Conservation (phyloP, 352 stramenopile genomes). For the Globisporangium lucens region DNA sequence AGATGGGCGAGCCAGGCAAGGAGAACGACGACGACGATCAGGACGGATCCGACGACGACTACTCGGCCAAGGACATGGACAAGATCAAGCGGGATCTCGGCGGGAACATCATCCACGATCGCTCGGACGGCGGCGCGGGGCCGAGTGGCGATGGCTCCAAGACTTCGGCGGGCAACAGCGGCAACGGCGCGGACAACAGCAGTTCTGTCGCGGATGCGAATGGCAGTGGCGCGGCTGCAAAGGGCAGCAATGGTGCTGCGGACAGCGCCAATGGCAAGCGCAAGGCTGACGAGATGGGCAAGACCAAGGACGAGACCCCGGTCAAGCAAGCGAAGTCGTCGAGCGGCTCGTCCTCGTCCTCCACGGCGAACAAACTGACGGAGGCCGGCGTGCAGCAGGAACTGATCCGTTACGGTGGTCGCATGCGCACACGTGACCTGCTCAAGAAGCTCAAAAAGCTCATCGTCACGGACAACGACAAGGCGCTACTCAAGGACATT, state of each 20-base stretch:
- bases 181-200: slow-evolving; percentile 12
- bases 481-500: slow-evolving; percentile 83
- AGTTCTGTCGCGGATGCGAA: slow-evolving; percentile 19
- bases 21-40: slow-evolving; percentile 67
- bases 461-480: slow-evolving; percentile 77
- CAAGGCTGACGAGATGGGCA: slow-evolving; percentile 35
- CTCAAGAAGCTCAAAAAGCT: slow-evolving; percentile 81
- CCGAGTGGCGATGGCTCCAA: slow-evolving; percentile 25
- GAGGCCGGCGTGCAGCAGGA: slow-evolving; percentile 83
- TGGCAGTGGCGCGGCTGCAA: slow-evolving; percentile 4
- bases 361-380: slow-evolving; percentile 52
- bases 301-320: slow-evolving; percentile 44
- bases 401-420: slow-evolving; percentile 76
- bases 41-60: slow-evolving; percentile 57
- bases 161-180: slow-evolving; percentile 7
- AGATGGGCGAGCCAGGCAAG: slow-evolving; percentile 57
- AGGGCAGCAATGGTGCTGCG: slow-evolving; percentile 23
- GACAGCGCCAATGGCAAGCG: slow-evolving; percentile 39
- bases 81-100: slow-evolving; percentile 75
- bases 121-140: slow-evolving; percentile 24
- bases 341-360: slow-evolving; percentile 24
- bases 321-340: slow-evolving; percentile 37
- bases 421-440: slow-evolving; percentile 77
- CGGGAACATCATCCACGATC: slow-evolving; percentile 77
- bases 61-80: slow-evolving; percentile 79